A percentile compares a stretch with the other conserved stretches of the same genome.
phyloP scores from a whole-genome alignment of 495 filamentous ascomycete genomes.

The Podospora pseudoanserina region DNA sequence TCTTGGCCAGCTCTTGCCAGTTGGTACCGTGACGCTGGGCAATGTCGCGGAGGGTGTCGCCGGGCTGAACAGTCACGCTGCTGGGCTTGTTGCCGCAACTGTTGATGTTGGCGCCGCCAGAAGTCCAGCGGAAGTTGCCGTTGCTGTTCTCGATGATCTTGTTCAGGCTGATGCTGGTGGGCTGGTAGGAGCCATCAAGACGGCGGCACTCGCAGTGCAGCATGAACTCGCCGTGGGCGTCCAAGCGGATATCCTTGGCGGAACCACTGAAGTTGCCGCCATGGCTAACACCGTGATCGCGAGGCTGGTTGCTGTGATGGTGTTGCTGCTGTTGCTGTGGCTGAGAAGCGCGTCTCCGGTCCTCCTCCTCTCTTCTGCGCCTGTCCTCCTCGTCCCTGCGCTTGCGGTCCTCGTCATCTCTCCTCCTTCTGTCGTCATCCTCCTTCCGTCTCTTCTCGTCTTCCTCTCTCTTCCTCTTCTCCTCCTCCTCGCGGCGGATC shows the following conservation, averaged over 20 bases:
- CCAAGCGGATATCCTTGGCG: constrained; percentile 32
- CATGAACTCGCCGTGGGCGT: constrained; percentile 31
- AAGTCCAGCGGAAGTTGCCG: constrained; percentile 34
- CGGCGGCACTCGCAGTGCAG: constrained; percentile 33
- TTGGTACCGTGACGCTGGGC: constrained; percentile 21
- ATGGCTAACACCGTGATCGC: constrained; percentile 17
- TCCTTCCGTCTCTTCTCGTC: constrained; percentile 14
- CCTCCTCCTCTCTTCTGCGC: constrained; percentile 13
- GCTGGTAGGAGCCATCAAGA: constrained; percentile 28
- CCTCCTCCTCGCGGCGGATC: constrained; percentile 40
- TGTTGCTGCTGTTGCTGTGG: constrained; percentile 16
- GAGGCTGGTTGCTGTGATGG: constrained; percentile 10
- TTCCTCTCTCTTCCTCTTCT: constrained; percentile 18
- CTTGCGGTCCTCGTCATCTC: neutral
- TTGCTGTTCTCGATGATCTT: constrained; percentile 30
- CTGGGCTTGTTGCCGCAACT: neutral
- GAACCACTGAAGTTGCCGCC: constrained; percentile 34
- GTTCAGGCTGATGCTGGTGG: constrained; percentile 36
- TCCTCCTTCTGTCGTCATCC: constrained; percentile 21
- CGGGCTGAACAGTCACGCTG: constrained; percentile 30
- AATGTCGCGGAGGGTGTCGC: constrained; percentile 37
- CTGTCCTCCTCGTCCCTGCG: constrained; percentile 7
- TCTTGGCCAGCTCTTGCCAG: constrained; percentile 32
- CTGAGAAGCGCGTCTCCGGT: constrained; percentile 15
- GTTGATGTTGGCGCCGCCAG: constrained; percentile 10